Base-by-base conservation (phyloP, 1,139 yeast genomes). In the Protomyces lactucae-debilis region DNA sequence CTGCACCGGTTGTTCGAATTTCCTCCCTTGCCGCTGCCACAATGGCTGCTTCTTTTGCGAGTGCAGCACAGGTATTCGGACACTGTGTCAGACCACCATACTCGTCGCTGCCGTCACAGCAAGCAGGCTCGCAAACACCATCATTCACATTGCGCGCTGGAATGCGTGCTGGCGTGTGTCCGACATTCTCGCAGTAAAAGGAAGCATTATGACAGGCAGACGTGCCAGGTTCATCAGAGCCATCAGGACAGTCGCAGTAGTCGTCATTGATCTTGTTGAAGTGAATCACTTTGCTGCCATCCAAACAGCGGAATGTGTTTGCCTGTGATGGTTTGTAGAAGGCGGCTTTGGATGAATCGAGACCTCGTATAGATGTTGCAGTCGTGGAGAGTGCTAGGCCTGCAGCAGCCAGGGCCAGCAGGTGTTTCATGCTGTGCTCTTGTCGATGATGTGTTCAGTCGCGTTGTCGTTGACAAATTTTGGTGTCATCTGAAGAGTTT, bases 81-180 rank as follows among this genome's bases (percentile, higher is more conserved):
- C 95, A 87, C 52, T 70, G 61, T 75, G 80, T 69, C 25, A 73
- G 69, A 1, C 79, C 81, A 12, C 71, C 71, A 72, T 77, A 68
- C 75, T 95, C 99, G 74, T 95, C 99, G 0, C 93, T 83, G 1
- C 99, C 98, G 75, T 95, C 99, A 75, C 99, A 95, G 75, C 99
- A 93, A 18, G 80, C 67, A 28, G 86, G 88, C 74, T 95, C 99
- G 77, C 99, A 95, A 2, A 87, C 85, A 0, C 98, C 98, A 75
- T 95, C 99, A 71, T 87, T 85, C 45, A 83, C 53, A 77, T 77
- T 1, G 87, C 82, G 16, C 78, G 72, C 70, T n/a, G 70, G 72
- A 14, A 77, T 68, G 52, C 66, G 67, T 1, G 71, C 73, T 4
- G 77, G 73, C 25, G 73, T 68, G 57, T 85, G 88, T 1, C 96